Percentiles rank a stretch among this genome's conserved stretches.
Evolutionary conservation across 768 basidiomycete species (phyloP).

Genomic region (Tricholoma sp.): DNA sequence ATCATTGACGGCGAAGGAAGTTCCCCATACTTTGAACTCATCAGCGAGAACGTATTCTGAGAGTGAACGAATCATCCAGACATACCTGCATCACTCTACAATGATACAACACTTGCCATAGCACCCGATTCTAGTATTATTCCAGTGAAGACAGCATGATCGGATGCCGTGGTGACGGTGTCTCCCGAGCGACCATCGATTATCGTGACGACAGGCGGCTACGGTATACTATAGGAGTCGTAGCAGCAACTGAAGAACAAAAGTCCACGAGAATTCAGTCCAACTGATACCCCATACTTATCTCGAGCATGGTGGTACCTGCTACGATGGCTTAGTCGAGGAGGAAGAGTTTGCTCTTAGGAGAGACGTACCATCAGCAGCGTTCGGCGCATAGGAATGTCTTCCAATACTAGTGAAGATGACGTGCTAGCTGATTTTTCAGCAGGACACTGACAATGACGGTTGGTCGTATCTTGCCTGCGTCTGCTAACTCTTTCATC

Average conservation of each 20-base stretch:
- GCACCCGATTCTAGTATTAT: conserved; percentile 24
- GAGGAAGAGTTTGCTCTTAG: neutral
- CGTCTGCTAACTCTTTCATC: conserved; percentile 26
- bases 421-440: neutral
- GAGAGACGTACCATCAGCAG: neutral
- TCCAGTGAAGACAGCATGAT: conserved; percentile 19
- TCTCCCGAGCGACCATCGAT: conserved; percentile 10
- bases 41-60: neutral
- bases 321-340: neutral
- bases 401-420: too few relatives aligned
- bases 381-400: neutral
- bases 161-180: neutral
- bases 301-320: conserved; percentile 25
- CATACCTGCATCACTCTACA: conserved; percentile 14
- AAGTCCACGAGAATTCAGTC: conserved; percentile 27
- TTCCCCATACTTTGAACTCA: neutral
- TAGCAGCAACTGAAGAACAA: conserved; percentile 22
- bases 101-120: conserved; percentile 19
- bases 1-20: conserved; percentile 16
- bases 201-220: conserved; percentile 21
- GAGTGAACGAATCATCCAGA: neutral
- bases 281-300: conserved; percentile 24
- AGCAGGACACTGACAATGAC: conserved; percentile 15
- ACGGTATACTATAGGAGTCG: conserved; percentile 18
- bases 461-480: conserved; percentile 24